These are phyloP conservation scores for Niveomyces coronatus DNA, from an alignment of 2,329 filamentous ascomycete species.

Conservation along the genomic window DNA sequence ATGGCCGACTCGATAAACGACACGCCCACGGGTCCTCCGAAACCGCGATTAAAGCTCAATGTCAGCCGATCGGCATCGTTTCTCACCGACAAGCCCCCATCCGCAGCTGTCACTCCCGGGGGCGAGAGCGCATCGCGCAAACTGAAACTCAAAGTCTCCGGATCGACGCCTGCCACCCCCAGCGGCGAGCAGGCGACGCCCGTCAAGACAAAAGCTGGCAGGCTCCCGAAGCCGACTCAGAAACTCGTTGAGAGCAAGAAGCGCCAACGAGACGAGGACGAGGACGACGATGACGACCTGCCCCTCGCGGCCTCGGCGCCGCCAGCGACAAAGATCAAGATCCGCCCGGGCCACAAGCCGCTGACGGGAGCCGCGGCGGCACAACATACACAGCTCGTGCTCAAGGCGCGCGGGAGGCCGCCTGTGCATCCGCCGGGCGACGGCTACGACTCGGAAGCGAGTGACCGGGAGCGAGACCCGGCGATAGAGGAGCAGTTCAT, in stretches of 20 bases:
- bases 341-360: slow-evolving; percentile 29
- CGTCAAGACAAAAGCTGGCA: slow-evolving; percentile 48
- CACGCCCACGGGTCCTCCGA: slow-evolving; percentile 19
- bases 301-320: slow-evolving; percentile 22
- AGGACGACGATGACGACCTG: slow-evolving; percentile 36
- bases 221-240: slow-evolving; percentile 48
- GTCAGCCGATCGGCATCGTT: slow-evolving; percentile 27
- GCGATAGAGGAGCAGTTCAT: slow-evolving; percentile 84
- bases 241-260: slow-evolving; percentile 51
- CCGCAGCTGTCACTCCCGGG: slow-evolving; percentile 15
- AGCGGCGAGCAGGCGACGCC: slow-evolving; percentile 17
- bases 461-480: slow-evolving; percentile 79
- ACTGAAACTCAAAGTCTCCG: slow-evolving; percentile 32
- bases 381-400: slow-evolving; percentile 28
- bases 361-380: slow-evolving; percentile 15
- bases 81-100: slow-evolving; percentile 16
- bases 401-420: slow-evolving; percentile 57
- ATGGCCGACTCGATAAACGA: slow-evolving; percentile 21
- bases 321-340: slow-evolving; percentile 42
- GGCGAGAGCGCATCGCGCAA: slow-evolving; percentile 24
- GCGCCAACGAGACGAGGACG: slow-evolving; percentile 45
- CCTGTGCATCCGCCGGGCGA: slow-evolving; percentile 67
- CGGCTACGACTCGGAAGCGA: slow-evolving; percentile 93
- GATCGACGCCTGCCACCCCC: slow-evolving; percentile 29
- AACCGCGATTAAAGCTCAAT: slow-evolving; percentile 31